Conservation (phyloP, 495 filamentous ascomycete species). For the Neurospora sp. region DNA sequence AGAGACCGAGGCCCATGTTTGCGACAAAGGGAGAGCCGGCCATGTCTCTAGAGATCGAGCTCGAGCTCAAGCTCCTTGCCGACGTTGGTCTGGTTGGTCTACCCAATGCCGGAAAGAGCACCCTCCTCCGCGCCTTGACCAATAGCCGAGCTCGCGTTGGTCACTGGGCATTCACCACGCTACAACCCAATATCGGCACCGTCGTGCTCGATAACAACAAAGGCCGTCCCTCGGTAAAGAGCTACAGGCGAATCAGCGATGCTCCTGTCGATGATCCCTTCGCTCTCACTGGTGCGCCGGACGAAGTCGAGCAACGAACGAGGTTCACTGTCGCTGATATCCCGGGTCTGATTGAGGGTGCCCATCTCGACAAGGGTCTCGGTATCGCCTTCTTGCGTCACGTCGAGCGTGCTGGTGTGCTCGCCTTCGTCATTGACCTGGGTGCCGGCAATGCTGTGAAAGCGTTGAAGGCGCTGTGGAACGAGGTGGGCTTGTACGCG, state of each 20-base stretch:
- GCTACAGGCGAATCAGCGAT: slow-evolving; percentile 10
- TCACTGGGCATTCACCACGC: slow-evolving; percentile 92
- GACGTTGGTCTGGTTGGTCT: slow-evolving; percentile 91
- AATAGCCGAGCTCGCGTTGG: slow-evolving; percentile 81
- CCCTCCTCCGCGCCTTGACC: slow-evolving; percentile 75
- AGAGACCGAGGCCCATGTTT: slow-evolving; percentile 64
- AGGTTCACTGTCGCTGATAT: slow-evolving; percentile 94
- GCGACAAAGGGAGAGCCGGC: slow-evolving; percentile 78
- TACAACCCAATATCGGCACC: slow-evolving; percentile 89
- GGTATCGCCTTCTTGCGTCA: slow-evolving; percentile 89
- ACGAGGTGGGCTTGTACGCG: slow-evolving; percentile 80
- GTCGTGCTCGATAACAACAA: slow-evolving; percentile 78
- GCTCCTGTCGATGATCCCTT: slow-evolving; percentile 26
- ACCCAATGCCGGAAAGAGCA: slow-evolving; percentile 94
- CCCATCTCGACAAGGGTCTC: slow-evolving; percentile 84
- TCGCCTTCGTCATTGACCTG: slow-evolving; percentile 90
- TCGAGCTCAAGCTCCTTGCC: slow-evolving; percentile 90
- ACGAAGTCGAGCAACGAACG: slow-evolving; percentile 44
- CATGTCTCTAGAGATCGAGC: slow-evolving; percentile 65
- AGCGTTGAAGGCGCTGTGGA: slow-evolving; percentile 75
- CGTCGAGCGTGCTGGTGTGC: slow-evolving; percentile 82
- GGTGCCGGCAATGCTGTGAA: slow-evolving; percentile 65
- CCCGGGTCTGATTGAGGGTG: slow-evolving; percentile 80
- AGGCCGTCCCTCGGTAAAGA: slow-evolving; percentile 44
- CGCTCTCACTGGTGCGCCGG: slow-evolving; percentile 16